Evolutionary conservation across 176 grass and related monocot genomes (phyloP), one percentile per base, ranked within the genome.

Genomic region (Echinochloa phyllopogon): DNA sequence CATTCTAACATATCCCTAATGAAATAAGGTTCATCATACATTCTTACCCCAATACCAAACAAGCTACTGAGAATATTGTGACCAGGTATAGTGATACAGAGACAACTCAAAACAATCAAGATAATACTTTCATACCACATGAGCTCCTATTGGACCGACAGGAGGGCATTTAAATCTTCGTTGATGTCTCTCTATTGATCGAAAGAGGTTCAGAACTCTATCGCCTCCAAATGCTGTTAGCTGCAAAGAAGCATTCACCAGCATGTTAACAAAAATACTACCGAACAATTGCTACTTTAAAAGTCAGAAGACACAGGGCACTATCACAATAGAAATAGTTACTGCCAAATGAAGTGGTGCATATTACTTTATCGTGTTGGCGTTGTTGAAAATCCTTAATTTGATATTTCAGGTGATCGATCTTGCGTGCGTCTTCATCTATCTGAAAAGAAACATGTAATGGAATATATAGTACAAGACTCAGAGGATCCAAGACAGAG

Each of bases 111-210:
- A 9, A 85, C 21, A 75, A 70, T 82, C 25, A 76, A 78, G 61
- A 86, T 75, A 77, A 37, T 75, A 66, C 10, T 83, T 83, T 37
- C 82, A 71, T 98, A 98, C 95, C 89, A 98, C 76, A 78, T 98
- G 93, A 56, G 23, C 83, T 69, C 95, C 95, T 75, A 98, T 90
- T 59, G 95, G 95, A 86, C 95, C 95, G 68, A 95, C 85, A 82
- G 93, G 95, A n/a, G 80, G 63, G n/a, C 62, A 90, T 80, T 85
- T 77, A 53, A 98, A 98, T 91, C 44, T 93, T 51, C n/a, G 53
- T 2, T 85, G 20, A 25, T 90, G 80, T 55, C 76, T 92, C 47
- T 95, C 95, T 69, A 98, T 77, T 80, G 85, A 90, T 78, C 53
- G 4, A 77, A 93, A 77, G 72, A 98, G 93, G 6, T 69, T 80